These are phyloP conservation scores for Diversispora epigaea DNA, from an alignment of 192 early-diverging fungal species.

Conservation along the genomic window DNA sequence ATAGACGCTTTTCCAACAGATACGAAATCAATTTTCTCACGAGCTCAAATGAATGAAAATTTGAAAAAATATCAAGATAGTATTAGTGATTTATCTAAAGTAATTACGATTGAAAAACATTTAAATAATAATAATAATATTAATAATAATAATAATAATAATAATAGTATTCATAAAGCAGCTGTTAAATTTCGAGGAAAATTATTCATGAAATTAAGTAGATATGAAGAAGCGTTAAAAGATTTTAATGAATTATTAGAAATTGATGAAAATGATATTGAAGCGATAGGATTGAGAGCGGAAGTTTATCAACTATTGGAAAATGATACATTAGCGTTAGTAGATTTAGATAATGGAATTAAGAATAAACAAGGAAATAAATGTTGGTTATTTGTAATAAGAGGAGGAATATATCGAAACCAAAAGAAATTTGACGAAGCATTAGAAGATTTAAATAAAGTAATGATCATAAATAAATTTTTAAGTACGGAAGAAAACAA, in stretches of 20 bases:
- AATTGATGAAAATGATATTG: not conserved
- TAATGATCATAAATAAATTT: not conserved
- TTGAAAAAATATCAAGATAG: not conserved
- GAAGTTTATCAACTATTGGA: slow-evolving; percentile 2
- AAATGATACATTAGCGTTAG: not conserved
- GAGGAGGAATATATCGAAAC: not conserved
- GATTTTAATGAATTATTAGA: not conserved
- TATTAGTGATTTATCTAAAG: slow-evolving; percentile 6
- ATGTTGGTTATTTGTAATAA: not conserved
- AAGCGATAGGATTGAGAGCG: not conserved
- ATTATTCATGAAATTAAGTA: slow-evolving; percentile 8
- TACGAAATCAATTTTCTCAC: not conserved
- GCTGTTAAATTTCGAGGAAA: slow-evolving; percentile 6
- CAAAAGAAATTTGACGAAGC: slow-evolving; percentile 6
- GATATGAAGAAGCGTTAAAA: slow-evolving; percentile 10
- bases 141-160: no score
- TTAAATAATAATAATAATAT: no score
- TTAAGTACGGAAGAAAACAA: not conserved
- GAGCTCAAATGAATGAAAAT: slow-evolving; percentile 1
- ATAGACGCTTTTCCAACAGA: not conserved
- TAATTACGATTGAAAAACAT: not conserved
- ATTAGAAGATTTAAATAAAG: not conserved
- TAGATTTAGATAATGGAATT: not conserved
- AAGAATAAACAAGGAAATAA: not conserved
- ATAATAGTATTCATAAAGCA: not conserved